Base-by-base conservation (phyloP, 2,329 filamentous ascomycete genomes). In the Diaporthe sp. region DNA sequence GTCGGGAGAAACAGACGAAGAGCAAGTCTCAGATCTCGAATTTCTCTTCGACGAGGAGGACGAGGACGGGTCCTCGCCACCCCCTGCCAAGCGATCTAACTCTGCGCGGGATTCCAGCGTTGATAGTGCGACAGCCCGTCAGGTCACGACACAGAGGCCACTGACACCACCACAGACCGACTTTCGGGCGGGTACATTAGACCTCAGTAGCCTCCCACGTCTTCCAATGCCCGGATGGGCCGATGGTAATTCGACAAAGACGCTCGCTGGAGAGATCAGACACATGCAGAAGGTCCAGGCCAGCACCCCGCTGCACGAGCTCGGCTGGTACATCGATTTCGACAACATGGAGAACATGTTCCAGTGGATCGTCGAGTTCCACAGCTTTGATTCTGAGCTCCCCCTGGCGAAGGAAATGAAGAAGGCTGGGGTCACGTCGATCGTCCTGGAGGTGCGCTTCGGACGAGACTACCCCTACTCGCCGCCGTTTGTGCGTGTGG, bases 351-450 rank as follows among this genome's bases (percentile, higher is more conserved):
- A 86, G 31, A 97, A 96, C 80, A 88, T 95, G 77, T 98, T 97
- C 80, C 95, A 97, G 80, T 98, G 95, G 95, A 95, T 98, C 75
- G 92, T 97, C 8, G 94, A 98, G 82, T 86, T 98, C 1, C 96
- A 98, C 82, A 94, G 93, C 58, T 98, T 98, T 80, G 93, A 95
- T 34, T 78, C 85, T 0, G 82, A 85, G 1, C 87, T 97, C 0
- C 94, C 94, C 0, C 86, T 98, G 1, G 92, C 94, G 0, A 81
- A 89, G 72, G 95, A 98, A 80, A 95, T 98, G 91, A 91, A 92
- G 82, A 79, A 82, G 3, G 87, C 86, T 1, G 87, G 87, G 0
- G 79, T 93, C 74, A 90, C 87, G 31, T 95, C 94, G 80, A 86
- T 98, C 53, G 92, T 98, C 0, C 84, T 97, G 15, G 96, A 98